Evolutionary conservation across 768 basidiomycete genomes (phyloP), one percentile per base, ranked within the genome.

Genomic region (Brasilioporus rufonigricans): DNA sequence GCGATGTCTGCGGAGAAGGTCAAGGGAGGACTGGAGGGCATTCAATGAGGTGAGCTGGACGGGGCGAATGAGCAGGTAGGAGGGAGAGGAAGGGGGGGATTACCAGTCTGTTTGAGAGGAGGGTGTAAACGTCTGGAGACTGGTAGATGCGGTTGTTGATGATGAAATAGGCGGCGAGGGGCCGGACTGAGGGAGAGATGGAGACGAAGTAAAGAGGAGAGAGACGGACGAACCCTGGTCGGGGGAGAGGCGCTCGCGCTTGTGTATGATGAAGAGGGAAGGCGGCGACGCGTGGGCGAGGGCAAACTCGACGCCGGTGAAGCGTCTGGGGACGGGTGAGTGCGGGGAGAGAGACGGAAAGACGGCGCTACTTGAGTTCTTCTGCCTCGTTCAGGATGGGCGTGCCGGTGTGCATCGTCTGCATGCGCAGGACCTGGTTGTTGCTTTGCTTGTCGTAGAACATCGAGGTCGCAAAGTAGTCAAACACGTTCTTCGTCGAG

Each of bases 361-460:
- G 33, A 39, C 9, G 45, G 35, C 53, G 52, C 9, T 35, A 60
- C 93, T 77, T 91, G 58, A 96, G 83, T 66, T 95, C 91, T 59
- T 90, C 90, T 11, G 86, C 85, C 68, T 94, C 93, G 60, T 94
- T 87, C 9, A 79, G 74, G 52, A 92, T 73, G 11, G 87, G 82
- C 27, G 82, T 74, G n/a, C 87, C 91, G 0, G 89, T 88, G 65
- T 91, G 87, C 75, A 88, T 86, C 0, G 91, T 94, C 71, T 96
- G 93, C 93, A 96, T 96, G 62, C 92, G 87, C 41, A 96, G 75
- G 29, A 89, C 85, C 63, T 93, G 90, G 70, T 96, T 96, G 71
- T 88, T 94, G 74, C 89, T 93, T 72, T 91, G 89, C 71, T 91
- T 91, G 73, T 95, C 93, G 69, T 93, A 96, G 76, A 93, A 95